Percentiles rank a stretch among this genome's conserved stretches.
Conservation (phyloP, 495 filamentous ascomycete genomes). For the Daldinia caldariorum region DNA sequence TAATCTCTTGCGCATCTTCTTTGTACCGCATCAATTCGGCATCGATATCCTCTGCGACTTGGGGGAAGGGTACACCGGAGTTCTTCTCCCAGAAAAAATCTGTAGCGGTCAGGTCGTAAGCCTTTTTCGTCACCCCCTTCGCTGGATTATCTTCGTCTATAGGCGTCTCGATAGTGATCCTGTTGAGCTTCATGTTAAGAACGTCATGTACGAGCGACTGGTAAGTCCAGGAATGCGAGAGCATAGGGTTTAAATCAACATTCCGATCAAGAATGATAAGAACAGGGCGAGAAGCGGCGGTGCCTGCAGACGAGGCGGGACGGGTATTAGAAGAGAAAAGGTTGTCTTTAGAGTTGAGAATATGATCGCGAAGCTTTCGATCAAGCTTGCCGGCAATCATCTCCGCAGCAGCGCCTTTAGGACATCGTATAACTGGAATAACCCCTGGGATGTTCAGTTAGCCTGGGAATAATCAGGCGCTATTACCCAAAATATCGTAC, state of each 20-base stretch:
- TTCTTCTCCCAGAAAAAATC: slow-evolving; percentile 99
- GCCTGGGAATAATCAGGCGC: not conserved
- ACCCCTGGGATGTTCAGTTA: slow-evolving; percentile 62
- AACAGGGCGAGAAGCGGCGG: slow-evolving; percentile 79
- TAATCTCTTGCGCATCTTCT: slow-evolving; percentile 93
- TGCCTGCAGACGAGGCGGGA: slow-evolving; percentile 54
- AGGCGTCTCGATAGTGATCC: slow-evolving; percentile 90
- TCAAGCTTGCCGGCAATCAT: slow-evolving; percentile 94
- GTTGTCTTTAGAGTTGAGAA: slow-evolving; percentile 96
- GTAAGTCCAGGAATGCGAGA: slow-evolving; percentile 99
- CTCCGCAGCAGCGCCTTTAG: slow-evolving; percentile 91
- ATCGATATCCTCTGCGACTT: slow-evolving; percentile 97
- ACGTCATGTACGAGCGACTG: slow-evolving; percentile 96
- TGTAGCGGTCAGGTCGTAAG: slow-evolving; percentile 87
- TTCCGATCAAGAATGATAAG: slow-evolving; percentile 93
- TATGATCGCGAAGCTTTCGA: slow-evolving; percentile 93
- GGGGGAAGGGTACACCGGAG: slow-evolving; percentile 90
- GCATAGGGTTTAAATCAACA: slow-evolving; percentile 96
- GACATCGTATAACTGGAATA: slow-evolving; percentile 93
- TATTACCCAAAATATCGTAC: slow-evolving; percentile 57
- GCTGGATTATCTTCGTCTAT: slow-evolving; percentile 77
- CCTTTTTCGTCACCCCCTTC: slow-evolving; percentile 78
- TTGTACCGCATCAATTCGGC: slow-evolving; percentile 92
- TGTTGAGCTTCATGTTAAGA: slow-evolving; percentile 90
- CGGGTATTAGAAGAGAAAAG: slow-evolving; percentile 71